Conservation (phyloP, 2,329 filamentous ascomycete species). For the Colletotrichum cereale region DNA sequence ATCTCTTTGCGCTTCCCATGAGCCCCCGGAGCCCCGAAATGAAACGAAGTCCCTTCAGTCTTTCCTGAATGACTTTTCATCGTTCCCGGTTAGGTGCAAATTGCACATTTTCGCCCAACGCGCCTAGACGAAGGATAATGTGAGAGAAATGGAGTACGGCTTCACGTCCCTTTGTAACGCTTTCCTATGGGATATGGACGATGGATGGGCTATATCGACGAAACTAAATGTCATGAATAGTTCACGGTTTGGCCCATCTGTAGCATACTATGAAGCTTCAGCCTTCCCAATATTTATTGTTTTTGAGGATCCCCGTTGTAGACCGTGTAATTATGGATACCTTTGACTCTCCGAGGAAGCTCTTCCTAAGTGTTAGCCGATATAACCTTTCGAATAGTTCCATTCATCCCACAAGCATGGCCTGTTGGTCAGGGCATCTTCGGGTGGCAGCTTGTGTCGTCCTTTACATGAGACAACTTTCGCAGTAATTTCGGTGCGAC, state of each 20-base stretch:
- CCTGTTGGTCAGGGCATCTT: neutral
- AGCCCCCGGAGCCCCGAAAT: slow-evolving; percentile 90
- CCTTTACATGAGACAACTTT: neutral
- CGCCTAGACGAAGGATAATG: neutral
- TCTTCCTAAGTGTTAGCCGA: neutral
- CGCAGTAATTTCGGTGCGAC: neutral
- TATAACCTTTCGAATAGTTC: neutral
- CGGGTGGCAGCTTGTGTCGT: neutral
- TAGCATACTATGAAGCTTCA: neutral
- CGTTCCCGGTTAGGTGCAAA: no score
- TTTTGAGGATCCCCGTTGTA: neutral
- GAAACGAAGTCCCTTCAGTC: slow-evolving; percentile 83
- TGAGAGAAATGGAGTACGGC: neutral
- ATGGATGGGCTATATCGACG: neutral
- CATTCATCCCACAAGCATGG: no score
- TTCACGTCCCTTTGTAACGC: neutral
- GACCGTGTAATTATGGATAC: neutral
- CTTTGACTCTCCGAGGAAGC: neutral
- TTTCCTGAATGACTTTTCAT: slow-evolving; percentile 42
- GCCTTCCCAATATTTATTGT: no score
- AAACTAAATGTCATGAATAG: neutral
- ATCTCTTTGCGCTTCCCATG: slow-evolving; percentile 87
- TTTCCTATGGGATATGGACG: neutral
- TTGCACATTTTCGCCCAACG: neutral
- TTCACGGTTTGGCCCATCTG: neutral